phyloP scores from a whole-genome alignment of 768 basidiomycete species.

The Rubroboletus satanas region DNA sequence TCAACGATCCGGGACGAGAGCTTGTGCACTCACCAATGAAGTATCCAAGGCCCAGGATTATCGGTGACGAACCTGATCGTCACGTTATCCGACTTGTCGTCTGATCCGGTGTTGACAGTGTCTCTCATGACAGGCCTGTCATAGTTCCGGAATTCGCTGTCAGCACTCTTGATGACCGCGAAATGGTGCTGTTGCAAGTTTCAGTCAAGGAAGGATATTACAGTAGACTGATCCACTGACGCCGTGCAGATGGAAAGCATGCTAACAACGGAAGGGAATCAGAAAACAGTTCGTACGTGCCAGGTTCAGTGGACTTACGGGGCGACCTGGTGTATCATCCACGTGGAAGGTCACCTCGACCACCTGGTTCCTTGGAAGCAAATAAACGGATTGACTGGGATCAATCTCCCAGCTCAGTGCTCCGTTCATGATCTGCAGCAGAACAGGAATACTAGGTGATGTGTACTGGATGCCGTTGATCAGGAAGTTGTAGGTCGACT shows the following conservation, averaged over 20 bases:
- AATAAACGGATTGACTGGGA: conserved; percentile 9
- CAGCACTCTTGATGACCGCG: conserved; percentile 40
- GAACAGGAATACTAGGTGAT: conserved; percentile 14
- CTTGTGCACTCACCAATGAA: conserved; percentile 32
- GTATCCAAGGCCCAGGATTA: conserved; percentile 62
- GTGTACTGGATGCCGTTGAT: conserved; percentile 13
- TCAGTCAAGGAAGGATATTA: neutral
- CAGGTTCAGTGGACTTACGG: conserved; percentile 26
- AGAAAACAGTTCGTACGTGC: neutral
- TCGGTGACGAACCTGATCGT: conserved; percentile 61
- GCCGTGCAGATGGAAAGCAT: conserved; percentile 22
- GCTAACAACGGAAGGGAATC: conserved; percentile 3
- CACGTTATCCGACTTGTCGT: conserved; percentile 37
- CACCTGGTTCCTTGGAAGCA: conserved; percentile 14
- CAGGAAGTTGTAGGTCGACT: conserved; percentile 6
- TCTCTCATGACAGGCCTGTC: conserved; percentile 52
- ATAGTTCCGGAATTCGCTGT: conserved; percentile 35
- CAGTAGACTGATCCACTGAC: conserved; percentile 4
- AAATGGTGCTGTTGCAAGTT: conserved; percentile 36
- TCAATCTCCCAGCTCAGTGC: conserved; percentile 1
- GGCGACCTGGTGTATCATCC: conserved; percentile 10
- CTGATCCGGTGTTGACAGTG: conserved; percentile 36
- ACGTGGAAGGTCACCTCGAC: conserved; percentile 16
- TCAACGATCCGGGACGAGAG: neutral
- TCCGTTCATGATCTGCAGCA: conserved; percentile 26